Conservation (phyloP, 164 flowering plant genomes). For the Cinnamomum chago region DNA sequence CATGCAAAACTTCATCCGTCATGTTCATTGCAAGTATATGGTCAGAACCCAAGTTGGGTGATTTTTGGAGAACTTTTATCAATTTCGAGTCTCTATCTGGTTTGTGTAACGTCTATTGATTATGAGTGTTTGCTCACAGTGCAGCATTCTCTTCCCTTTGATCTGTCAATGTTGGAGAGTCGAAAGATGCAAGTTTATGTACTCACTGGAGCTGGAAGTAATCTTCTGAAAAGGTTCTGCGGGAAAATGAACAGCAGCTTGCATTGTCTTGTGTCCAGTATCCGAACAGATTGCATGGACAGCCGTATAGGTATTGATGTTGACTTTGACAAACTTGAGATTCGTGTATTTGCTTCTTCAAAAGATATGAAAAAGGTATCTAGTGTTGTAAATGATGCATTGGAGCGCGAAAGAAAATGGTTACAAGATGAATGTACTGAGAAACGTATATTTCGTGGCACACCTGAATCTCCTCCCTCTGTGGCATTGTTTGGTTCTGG, state of each 20-base stretch:
- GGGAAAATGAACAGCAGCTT: slow-evolving; percentile 58
- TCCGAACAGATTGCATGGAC: slow-evolving; percentile 43
- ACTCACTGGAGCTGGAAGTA: slow-evolving; percentile 53
- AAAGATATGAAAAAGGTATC: slow-evolving; percentile 41
- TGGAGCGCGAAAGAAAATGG: slow-evolving; percentile 58
- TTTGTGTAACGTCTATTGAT: slow-evolving; percentile 82
- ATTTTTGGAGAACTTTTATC: slow-evolving; percentile 82
- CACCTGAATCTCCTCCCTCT: slow-evolving; percentile 45
- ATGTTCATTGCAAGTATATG: slow-evolving; percentile 69
- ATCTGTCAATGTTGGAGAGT: slow-evolving; percentile 41
- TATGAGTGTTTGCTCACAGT: slow-evolving; percentile 44
- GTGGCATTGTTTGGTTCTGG: slow-evolving; percentile 91
- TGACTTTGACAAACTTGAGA: slow-evolving; percentile 46
- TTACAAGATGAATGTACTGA: slow-evolving; percentile 76
- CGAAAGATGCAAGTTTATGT: slow-evolving; percentile 40
- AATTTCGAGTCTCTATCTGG: slow-evolving; percentile 55
- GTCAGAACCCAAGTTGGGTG: slow-evolving; percentile 80
- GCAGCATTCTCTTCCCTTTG: slow-evolving; percentile 57
- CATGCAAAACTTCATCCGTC: slow-evolving; percentile 83
- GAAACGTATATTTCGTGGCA: slow-evolving; percentile 61
- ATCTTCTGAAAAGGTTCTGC: slow-evolving; percentile 66
- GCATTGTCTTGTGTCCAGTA: slow-evolving; percentile 39
- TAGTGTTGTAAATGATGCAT: slow-evolving; percentile 35
- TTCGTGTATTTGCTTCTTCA: slow-evolving; percentile 53
- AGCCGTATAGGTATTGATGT: slow-evolving; percentile 60